Conservation (phyloP, 2,329 filamentous ascomycete genomes). For the Fonsecaea multimorphosa region DNA sequence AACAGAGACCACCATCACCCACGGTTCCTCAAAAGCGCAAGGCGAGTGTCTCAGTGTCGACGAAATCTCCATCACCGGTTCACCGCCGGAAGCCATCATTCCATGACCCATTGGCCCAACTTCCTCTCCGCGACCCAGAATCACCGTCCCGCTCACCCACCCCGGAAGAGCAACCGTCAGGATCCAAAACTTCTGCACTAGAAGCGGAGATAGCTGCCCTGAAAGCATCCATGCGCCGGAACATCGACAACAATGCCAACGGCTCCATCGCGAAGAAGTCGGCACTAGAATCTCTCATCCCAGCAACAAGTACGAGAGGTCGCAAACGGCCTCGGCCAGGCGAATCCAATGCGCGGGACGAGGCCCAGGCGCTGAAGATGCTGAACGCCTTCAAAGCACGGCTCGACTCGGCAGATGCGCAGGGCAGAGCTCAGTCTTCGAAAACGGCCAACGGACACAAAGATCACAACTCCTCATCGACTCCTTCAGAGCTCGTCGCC, state of each 20-base stretch:
- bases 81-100: conserved; percentile 46
- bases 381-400: conserved; percentile 81
- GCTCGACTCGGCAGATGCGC: conserved; percentile 60
- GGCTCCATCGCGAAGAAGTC: conserved; percentile 51
- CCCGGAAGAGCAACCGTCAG: conserved; percentile 38
- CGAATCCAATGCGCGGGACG: conserved; percentile 56
- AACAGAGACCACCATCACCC: conserved; percentile 46
- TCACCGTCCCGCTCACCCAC: conserved; percentile 46
- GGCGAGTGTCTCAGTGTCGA: conserved; percentile 25
- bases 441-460: conserved; percentile 30
- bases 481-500: not conserved
- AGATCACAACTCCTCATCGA: conserved; percentile 13
- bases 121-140: conserved; percentile 54
- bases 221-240: conserved; percentile 57
- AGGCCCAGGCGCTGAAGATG: conserved; percentile 70
- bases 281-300: conserved; percentile 56
- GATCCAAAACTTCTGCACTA: conserved; percentile 42
- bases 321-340: conserved; percentile 52
- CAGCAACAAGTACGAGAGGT: conserved; percentile 54
- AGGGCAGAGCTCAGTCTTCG: conserved; percentile 40
- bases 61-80: conserved; percentile 35
- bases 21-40: conserved; percentile 36
- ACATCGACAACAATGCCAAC: conserved; percentile 42
- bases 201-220: conserved; percentile 55
- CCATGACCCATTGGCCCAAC: conserved; percentile 52